A percentile compares a stretch with the other conserved stretches of the same genome.
These are phyloP conservation scores for Acer campestre DNA, from an alignment of 345 rosid genomes.

Conservation along the genomic window DNA sequence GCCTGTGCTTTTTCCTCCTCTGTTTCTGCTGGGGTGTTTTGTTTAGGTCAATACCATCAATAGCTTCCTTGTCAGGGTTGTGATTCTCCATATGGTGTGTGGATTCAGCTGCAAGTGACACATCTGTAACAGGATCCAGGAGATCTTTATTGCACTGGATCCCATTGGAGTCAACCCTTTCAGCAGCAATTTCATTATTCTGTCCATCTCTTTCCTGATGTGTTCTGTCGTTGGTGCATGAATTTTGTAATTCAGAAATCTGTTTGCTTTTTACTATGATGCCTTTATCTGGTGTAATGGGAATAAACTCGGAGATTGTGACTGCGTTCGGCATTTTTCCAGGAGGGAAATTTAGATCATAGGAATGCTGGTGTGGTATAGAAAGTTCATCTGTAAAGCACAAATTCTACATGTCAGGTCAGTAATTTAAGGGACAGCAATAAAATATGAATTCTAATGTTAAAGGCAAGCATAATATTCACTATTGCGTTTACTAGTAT, in stretches of 20 bases:
- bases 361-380: constrained; percentile 17
- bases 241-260: constrained; percentile 20
- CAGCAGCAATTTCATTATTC: constrained; percentile 21
- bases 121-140: constrained; percentile 29
- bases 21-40: constrained; percentile 69
- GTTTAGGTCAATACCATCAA: constrained; percentile 26
- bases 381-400: constrained; percentile 31
- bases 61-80: constrained; percentile 34
- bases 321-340: constrained; percentile 23
- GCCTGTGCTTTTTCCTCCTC: constrained; percentile 83
- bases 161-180: constrained; percentile 15
- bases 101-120: constrained; percentile 26
- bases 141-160: constrained; percentile 24
- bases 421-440: background rate
- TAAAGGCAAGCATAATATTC: background rate
- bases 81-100: constrained; percentile 29
- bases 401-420: constrained; percentile 10
- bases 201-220: constrained; percentile 25
- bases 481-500: background rate
- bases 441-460: background rate
- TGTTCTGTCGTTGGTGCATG: constrained; percentile 19
- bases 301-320: constrained; percentile 36
- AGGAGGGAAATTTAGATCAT: constrained; percentile 38
- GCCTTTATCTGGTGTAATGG: constrained; percentile 61
- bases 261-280: constrained; percentile 19